Base-by-base conservation (phyloP, 257 asterid species). In the Solanum tarapatanum region DNA sequence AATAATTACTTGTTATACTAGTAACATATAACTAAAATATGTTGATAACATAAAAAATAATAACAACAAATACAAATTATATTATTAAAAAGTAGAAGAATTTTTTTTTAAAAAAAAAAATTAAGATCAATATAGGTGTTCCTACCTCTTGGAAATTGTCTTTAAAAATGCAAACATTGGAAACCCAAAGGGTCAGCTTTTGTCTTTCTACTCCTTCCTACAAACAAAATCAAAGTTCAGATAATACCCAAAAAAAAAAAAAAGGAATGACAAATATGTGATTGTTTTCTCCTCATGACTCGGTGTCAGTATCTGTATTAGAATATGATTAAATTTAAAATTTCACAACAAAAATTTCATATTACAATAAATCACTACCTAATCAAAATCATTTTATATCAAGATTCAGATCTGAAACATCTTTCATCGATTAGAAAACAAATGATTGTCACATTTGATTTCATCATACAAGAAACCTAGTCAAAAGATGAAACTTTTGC, bases 281-380 rank as follows among this genome's bases (percentile, higher is more conserved):
- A 5, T 51, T 51, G 62, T 51, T 51, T 51, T 51, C n/a, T 51
- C 8, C n/a, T 51, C 1, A 17, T 16, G n/a, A 51, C 3, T 51
- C 62, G 62, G 9, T 51, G 2, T 51, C n/a, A 19, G 0, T 55
- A 19, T 19, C 1, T 3, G 0, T 19, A 0, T 55, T 3, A 19
- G 64, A 55, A 64, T n/a, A 2, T 24, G 4, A 64, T 64, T 64
- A 24, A 64, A 2, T 64, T 23, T 64, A 0, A 24, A 24, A 0
- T 64, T 11, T 2, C 1, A 1, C 3, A n/a, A 0, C 0, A 64
- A n/a, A 64, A 2, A 0, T 23, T 9, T 9, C 4, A 23, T 0
- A 21, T 7, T 58, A 8, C 1, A 4, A 11, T 10, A 11, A 60
- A 23, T 0, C 2, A n/a, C 3, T 60, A 8, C 13, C 11, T 60